phyloP scores from a whole-genome alignment of 2,329 filamentous ascomycete genomes.

The Talaromyces sp. region DNA sequence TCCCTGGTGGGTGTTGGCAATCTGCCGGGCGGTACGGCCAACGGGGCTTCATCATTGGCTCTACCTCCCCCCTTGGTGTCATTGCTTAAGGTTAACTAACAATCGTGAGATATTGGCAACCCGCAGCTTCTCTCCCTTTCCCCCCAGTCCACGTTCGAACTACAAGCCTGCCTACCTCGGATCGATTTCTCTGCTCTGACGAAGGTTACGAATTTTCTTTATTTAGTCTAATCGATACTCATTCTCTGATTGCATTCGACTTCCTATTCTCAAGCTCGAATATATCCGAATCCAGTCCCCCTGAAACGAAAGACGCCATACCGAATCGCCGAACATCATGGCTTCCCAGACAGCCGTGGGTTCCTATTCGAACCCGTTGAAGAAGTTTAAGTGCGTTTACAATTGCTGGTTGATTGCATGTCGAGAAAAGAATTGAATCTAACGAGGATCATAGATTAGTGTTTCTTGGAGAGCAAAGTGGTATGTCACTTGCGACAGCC shows the following conservation, averaged over 20 bases:
- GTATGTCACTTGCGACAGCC: constrained; percentile 51
- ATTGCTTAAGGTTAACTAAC: neutral
- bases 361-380: constrained; percentile 97
- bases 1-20: neutral
- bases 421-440: constrained; percentile 13
- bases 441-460: constrained; percentile 63
- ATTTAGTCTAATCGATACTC: neutral
- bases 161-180: neutral
- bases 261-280: neutral
- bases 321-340: constrained; percentile 53
- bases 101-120: neutral
- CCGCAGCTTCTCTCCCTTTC: neutral
- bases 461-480: constrained; percentile 96
- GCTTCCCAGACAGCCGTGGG: constrained; percentile 66
- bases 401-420: neutral
- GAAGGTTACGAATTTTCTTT: constrained; percentile 14
- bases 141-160: neutral
- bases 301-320: constrained; percentile 27
- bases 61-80: neutral
- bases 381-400: constrained; percentile 93
- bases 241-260: neutral
- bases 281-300: constrained; percentile 21
- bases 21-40: constrained; percentile 14
- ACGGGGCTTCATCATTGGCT: neutral
- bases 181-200: constrained; percentile 8